These are phyloP conservation scores for Colletotrichum nymphaeae DNA, from an alignment of 2,329 filamentous ascomycete species.

Conservation along the genomic window DNA sequence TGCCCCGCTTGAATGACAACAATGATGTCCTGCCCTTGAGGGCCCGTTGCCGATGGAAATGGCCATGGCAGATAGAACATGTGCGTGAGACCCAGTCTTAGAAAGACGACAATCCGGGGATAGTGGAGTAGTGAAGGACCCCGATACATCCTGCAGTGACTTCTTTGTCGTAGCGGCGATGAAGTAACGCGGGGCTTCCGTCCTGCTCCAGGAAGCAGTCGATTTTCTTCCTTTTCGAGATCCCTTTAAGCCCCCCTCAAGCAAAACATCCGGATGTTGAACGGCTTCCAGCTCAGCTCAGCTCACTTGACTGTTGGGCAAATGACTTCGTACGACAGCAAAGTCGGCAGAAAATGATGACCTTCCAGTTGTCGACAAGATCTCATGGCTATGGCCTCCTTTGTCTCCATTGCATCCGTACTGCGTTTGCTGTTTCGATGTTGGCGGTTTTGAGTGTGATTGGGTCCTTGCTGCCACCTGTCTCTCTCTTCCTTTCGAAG, in stretches of 20 bases:
- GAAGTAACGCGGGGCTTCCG: background rate
- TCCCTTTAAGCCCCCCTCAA: background rate
- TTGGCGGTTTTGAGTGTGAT: background rate
- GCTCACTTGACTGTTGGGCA: background rate
- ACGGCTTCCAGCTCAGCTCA: background rate
- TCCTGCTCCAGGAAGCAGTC: background rate
- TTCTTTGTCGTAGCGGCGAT: background rate
- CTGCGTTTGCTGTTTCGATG: background rate
- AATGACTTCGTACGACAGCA: background rate
- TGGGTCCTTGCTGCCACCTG: constrained; percentile 7
- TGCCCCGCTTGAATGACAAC: background rate
- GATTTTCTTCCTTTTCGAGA: background rate
- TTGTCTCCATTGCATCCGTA: background rate
- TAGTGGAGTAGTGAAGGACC: background rate
- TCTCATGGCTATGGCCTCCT: background rate
- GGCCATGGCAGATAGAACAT: background rate
- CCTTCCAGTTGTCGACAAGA: background rate
- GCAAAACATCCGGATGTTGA: background rate
- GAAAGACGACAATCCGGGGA: background rate
- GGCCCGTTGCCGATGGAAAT: background rate
- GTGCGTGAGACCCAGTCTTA: background rate
- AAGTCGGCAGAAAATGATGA: background rate
- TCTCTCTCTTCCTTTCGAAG: background rate
- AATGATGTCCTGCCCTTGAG: background rate
- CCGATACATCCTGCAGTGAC: background rate